phyloP scores from a whole-genome alignment of 2,329 filamentous ascomycete species.

The Trichoderma koningiopsis region DNA sequence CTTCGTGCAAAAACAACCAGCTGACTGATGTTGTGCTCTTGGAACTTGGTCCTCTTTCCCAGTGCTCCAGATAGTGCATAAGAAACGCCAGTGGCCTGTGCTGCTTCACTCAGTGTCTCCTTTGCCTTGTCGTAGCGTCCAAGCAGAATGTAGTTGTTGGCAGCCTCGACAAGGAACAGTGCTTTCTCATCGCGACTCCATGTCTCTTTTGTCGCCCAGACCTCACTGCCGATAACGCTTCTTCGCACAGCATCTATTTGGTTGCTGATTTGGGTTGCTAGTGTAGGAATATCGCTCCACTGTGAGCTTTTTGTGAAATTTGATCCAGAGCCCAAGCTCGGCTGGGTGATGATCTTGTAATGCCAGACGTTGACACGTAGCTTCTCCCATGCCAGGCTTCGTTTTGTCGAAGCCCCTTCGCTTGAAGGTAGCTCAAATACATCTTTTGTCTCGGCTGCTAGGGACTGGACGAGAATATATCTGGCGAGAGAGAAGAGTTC shows the following conservation, averaged over 20 bases:
- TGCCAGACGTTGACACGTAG: constrained; percentile 74
- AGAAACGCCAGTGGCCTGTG: constrained; percentile 66
- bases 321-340: constrained; percentile 55
- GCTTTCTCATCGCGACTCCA: constrained; percentile 58
- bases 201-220: constrained; percentile 41
- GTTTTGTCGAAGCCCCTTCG: constrained; percentile 48
- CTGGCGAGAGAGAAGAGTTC: constrained; percentile 79
- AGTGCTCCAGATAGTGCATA: constrained; percentile 85
- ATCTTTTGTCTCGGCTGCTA: constrained; percentile 31
- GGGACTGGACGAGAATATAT: constrained; percentile 45
- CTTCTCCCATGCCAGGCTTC: constrained; percentile 60
- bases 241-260: constrained; percentile 47
- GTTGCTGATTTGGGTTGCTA: constrained; percentile 54
- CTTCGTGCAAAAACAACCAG: constrained; percentile 89
- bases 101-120: constrained; percentile 69
- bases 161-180: constrained; percentile 77
- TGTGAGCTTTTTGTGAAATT: constrained; percentile 59
- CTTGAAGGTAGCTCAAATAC: constrained; percentile 34
- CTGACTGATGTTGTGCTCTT: constrained; percentile 80
- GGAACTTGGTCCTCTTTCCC: constrained; percentile 81
- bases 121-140: constrained; percentile 77
- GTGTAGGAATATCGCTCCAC: constrained; percentile 60
- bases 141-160: constrained; percentile 81
- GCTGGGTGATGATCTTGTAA: constrained; percentile 62
- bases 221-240: constrained; percentile 41